Evolutionary conservation across 108 stramenopile genomes (phyloP), one percentile per base, ranked within the genome.

Genomic region (Conticribra weissflogii): DNA sequence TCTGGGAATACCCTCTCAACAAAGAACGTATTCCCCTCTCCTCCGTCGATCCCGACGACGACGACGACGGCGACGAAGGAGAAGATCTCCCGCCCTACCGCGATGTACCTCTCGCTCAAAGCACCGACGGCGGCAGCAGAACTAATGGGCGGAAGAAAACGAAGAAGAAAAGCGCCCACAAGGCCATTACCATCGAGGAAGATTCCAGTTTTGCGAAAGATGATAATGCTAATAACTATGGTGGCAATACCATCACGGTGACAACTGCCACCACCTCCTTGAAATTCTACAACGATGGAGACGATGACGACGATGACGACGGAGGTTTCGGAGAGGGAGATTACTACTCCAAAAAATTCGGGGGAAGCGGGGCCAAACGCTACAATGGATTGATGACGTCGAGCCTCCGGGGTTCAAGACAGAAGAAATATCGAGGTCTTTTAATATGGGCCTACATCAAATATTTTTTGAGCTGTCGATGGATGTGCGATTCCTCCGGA

Each of bases 11-110:
- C 36, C 36, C 36, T 12, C 8, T 12, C 5, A 5, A 41, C 8
- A 12, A 9, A 16, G 68, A 69, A 36, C 68, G 58, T 24, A 23
- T 55, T 33, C 68, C 57, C 25, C 68, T 69, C 16, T 69, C 68
- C 29, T 23, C 48, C 22, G 1, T 48, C 28, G 19, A 60, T 21
- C 22, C 9, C 4, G n/a, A 8, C 50, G 50, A n/a, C 21, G 27
- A 47, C 15, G 19, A 44, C 54, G 51, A 59, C 22, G 55, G 46
- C 30, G 55, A 68, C 12, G 67, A 68, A 24, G 58, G 50, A 4
- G 68, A 69, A 34, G 30, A 57, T 17, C 24, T 59, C 31, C 36
- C 55, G 2, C 57, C 68, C 41, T 69, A 69, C 25, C 59, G 58
- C 32, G 68, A 69, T 19, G 34, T 46, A 29, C 61, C 61, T 1